Evolutionary conservation across 768 basidiomycete genomes (phyloP), one percentile per base, ranked within the genome.

Genomic region (Rhodotorula diobovata): DNA sequence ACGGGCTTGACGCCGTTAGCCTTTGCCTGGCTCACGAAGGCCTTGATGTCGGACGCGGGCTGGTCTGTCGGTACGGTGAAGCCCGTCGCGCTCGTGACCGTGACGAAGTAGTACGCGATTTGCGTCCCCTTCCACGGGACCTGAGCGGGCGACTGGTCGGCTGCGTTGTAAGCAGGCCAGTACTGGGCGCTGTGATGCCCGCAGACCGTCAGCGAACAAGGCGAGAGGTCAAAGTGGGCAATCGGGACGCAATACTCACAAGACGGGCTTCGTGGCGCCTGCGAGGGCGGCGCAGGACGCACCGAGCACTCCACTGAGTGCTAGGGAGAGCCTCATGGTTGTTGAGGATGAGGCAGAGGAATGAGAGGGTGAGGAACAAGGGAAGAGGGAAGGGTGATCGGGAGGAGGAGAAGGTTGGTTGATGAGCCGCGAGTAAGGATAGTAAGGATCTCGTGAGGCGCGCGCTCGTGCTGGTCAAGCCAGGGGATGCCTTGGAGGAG

Each of bases 1-100:
- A 91, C 88, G 68, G 90, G 88, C 66, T 85, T 85, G 70, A 51
- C 43, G 11, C 61, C 71, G 15, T 34, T 16, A 6, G 46, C 23
- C 53, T 73, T 63, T 1, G 72, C 68, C 43, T n/a, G 16, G 30
- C 34, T 35, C 32, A 70, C 72, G 54, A 73, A 73, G 25, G 51
- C 32, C 2, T n/a, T 1, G 45, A 73, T 30, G 50, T 70, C 61
- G 18, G 25, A 11, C 3, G n/a, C 25, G 1, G 65, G 39, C 32
- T 70, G 68, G 32, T 34, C 68, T 2, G 2, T 57, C 7, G 64
- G 64, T 3, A 73, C 18, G 28, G 66, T 56, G 50, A 73, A 66
- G 12, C 68, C 67, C 30, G 54, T 45, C n/a, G 50, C 15, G 43
- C 61, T 70, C 11, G 72, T 73, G 1, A 55, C 48, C n/a, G 68